These are phyloP conservation scores for Botryotinia globosa DNA, from an alignment of 2,329 filamentous ascomycete genomes.

Conservation along the genomic window DNA sequence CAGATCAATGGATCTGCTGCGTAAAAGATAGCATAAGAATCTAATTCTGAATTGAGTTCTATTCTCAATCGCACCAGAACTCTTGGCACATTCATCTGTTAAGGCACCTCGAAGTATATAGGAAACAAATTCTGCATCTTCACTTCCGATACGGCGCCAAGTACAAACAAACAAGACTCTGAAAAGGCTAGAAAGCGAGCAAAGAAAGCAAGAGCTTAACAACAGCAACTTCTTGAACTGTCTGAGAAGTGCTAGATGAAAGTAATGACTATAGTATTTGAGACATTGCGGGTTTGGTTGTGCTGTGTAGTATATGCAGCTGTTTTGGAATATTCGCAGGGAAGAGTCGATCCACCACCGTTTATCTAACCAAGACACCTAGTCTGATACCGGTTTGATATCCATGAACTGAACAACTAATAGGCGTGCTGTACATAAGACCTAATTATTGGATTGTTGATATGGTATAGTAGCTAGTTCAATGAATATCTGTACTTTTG, in stretches of 20 bases:
- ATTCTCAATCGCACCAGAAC: too few species aligned
- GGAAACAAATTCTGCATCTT: not conserved
- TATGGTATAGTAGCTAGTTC: not conserved
- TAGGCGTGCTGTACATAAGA: not conserved
- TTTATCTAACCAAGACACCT: not conserved
- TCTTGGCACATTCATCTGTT: too few species aligned
- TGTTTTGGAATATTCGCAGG: not conserved
- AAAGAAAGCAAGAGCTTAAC: not conserved
- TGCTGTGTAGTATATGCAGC: not conserved
- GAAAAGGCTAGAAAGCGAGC: not conserved
- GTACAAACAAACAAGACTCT: not conserved
- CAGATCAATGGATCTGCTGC: not conserved
- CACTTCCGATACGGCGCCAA: not conserved
- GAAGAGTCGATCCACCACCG: not conserved
- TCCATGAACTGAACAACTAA: not conserved
- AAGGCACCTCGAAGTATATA: not conserved
- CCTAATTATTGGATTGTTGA: not conserved
- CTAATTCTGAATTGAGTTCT: too few species aligned
- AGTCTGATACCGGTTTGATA: not conserved
- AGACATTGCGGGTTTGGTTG: not conserved
- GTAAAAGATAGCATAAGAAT: not conserved
- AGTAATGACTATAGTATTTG: not conserved
- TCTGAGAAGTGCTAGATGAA: not conserved
- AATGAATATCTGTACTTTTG: not conserved
- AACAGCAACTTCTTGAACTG: not conserved